Conservation (phyloP, 768 basidiomycete genomes). For the Phaeolepiota aurea region DNA sequence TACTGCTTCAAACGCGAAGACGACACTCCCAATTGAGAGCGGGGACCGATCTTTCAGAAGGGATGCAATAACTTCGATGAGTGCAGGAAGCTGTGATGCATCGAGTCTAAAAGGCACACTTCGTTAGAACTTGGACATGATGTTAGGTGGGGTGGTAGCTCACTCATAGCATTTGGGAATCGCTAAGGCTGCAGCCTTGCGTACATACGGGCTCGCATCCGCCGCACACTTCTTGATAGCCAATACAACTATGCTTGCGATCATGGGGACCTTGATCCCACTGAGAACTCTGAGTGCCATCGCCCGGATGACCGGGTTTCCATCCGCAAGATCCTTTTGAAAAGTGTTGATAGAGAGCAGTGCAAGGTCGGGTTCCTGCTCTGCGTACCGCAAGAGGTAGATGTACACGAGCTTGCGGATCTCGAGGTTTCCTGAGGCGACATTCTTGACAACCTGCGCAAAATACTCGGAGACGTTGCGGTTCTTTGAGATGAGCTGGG, state of each 20-base stretch:
- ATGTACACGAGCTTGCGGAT: conserved; percentile 97
- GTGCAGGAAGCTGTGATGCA: conserved; percentile 54
- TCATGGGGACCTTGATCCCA: conserved; percentile 85
- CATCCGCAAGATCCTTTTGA: conserved; percentile 90
- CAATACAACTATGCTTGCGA: conserved; percentile 75
- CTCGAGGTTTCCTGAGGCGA: conserved; percentile 86
- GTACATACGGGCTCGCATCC: conserved; percentile 90
- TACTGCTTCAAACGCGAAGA: conserved; percentile 79
- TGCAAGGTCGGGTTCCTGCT: conserved; percentile 89
- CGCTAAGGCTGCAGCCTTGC: conserved; percentile 87
- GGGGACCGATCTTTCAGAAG: conserved; percentile 73
- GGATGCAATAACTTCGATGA: conserved; percentile 60
- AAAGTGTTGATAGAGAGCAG: conserved; percentile 97
- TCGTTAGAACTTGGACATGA: too few species aligned
- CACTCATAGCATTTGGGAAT: conserved; percentile 78
- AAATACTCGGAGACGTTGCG: conserved; percentile 91
- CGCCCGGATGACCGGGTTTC: conserved; percentile 89
- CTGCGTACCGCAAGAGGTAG: conserved; percentile 90
- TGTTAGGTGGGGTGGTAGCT: too few species aligned
- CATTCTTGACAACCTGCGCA: conserved; percentile 95
- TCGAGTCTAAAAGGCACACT: conserved; percentile 65
- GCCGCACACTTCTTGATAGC: conserved; percentile 89
- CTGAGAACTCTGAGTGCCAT: conserved; percentile 93
- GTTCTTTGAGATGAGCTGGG: conserved; percentile 79
- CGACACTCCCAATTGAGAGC: conserved; percentile 79